A percentile compares a stretch with the other conserved stretches of the same genome.
These are phyloP conservation scores for Pseudogymnoascus sp. DNA, from an alignment of 2,329 filamentous ascomycete genomes.

Conservation along the genomic window DNA sequence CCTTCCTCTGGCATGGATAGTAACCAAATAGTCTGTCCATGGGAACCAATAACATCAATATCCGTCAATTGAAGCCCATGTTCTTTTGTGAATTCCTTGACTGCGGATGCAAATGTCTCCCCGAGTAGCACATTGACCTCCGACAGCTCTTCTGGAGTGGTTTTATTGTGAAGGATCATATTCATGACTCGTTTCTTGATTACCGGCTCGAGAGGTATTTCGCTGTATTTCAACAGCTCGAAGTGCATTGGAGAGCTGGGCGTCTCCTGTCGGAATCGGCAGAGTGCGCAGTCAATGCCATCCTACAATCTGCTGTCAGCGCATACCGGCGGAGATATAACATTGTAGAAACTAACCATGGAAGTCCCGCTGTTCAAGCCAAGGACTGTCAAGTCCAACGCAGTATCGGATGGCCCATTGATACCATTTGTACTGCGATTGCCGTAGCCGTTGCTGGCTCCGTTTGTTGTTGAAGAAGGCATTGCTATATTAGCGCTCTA, in stretches of 20 bases:
- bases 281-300: constrained; percentile 52
- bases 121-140: constrained; percentile 52
- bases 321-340: neutral
- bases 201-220: constrained; percentile 44
- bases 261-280: constrained; percentile 46
- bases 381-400: constrained; percentile 45
- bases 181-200: constrained; percentile 52
- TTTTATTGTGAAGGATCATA: constrained; percentile 48
- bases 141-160: constrained; percentile 45
- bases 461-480: neutral
- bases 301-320: constrained; percentile 25
- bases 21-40: constrained; percentile 54
- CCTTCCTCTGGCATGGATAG: constrained; percentile 44
- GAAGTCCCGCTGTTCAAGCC: constrained; percentile 48
- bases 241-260: constrained; percentile 48
- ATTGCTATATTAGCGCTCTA: neutral
- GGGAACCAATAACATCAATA: constrained; percentile 49
- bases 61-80: constrained; percentile 36
- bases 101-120: constrained; percentile 47
- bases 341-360: constrained; percentile 31
- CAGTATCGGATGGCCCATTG: constrained; percentile 11
- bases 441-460: neutral
- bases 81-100: constrained; percentile 41
- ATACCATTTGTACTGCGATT: neutral
- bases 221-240: constrained; percentile 49